Evolutionary conservation across 257 asterid species (phyloP).

Genomic region (Euphrasia confusa): DNA sequence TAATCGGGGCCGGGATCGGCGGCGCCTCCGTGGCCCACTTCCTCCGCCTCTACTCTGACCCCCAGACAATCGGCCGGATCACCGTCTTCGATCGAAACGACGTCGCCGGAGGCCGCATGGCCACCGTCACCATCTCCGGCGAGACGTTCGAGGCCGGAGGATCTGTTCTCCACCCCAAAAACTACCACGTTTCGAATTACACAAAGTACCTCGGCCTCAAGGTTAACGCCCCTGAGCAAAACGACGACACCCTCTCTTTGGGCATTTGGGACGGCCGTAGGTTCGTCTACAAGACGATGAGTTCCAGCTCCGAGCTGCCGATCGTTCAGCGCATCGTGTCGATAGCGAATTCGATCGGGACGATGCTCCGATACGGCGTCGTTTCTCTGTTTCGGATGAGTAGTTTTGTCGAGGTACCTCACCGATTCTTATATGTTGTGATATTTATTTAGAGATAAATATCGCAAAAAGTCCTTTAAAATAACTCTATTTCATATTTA

Average conservation of each 20-base stretch:
- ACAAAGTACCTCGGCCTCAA: constrained; percentile 46
- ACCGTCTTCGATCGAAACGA: constrained; percentile 61
- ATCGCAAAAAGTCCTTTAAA: no score
- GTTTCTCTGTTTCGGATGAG: constrained; percentile 67
- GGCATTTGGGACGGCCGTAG: constrained; percentile 79
- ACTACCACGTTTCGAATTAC: constrained; percentile 64
- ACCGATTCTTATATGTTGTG: no score
- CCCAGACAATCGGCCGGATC: constrained; percentile 35
- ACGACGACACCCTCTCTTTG: constrained; percentile 46
- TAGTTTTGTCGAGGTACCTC: constrained; percentile 59
- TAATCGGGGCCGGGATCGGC: constrained; percentile 93
- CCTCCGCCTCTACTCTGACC: constrained; percentile 68
- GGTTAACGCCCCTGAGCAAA: constrained; percentile 34
- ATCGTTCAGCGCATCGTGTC: constrained; percentile 47
- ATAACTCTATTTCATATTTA: no score
- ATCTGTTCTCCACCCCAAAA: constrained; percentile 87
- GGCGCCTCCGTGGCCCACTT: constrained; percentile 96
- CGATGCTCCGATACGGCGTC: constrained; percentile 61
- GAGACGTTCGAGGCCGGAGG: constrained; percentile 94
- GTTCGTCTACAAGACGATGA: constrained; percentile 64
- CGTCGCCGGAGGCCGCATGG: constrained; percentile 88
- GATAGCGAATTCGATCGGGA: constrained; percentile 46
- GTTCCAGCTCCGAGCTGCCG: constrained; percentile 39
- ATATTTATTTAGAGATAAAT: no score
- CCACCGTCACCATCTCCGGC: constrained; percentile 69